These are phyloP conservation scores for Patellifolia procumbens DNA, from an alignment of 179 eudicot species.

Conservation along the genomic window DNA sequence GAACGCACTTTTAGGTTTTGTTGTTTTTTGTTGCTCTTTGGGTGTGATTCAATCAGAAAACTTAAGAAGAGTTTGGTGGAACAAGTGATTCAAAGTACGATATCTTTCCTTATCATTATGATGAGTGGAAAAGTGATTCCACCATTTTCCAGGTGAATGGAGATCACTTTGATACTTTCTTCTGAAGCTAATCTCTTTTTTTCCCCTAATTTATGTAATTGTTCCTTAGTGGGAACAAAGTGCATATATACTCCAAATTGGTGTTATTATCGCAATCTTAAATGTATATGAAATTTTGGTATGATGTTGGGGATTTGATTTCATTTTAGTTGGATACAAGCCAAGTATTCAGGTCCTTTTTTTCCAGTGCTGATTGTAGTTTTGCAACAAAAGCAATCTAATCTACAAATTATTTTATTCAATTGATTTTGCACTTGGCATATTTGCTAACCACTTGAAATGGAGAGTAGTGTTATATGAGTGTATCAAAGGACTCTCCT, in stretches of 20 bases:
- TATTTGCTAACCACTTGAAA: neutral
- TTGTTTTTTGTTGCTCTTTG: neutral
- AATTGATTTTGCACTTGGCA: neutral
- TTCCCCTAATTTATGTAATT: neutral
- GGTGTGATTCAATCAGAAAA: neutral
- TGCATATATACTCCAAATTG: slow-evolving; percentile 9
- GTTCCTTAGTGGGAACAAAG: neutral
- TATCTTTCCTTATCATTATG: neutral
- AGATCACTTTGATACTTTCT: neutral
- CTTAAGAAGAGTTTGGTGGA: neutral
- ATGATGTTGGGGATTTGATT: neutral
- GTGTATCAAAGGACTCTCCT: no score
- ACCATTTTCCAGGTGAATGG: slow-evolving; percentile 17
- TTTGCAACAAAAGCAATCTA: neutral
- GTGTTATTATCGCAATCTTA: neutral
- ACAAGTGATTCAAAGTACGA: neutral
- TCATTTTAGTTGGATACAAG: neutral
- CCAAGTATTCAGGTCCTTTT: neutral
- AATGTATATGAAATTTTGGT: neutral
- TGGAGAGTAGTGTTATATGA: neutral
- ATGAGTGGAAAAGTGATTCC: slow-evolving; percentile 6
- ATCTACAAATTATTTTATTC: neutral
- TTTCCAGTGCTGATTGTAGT: neutral
- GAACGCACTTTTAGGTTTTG: no score
- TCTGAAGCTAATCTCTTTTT: neutral